Evolutionary conservation across 495 filamentous ascomycete species (phyloP).

Genomic region (Daldinia vernicosa): DNA sequence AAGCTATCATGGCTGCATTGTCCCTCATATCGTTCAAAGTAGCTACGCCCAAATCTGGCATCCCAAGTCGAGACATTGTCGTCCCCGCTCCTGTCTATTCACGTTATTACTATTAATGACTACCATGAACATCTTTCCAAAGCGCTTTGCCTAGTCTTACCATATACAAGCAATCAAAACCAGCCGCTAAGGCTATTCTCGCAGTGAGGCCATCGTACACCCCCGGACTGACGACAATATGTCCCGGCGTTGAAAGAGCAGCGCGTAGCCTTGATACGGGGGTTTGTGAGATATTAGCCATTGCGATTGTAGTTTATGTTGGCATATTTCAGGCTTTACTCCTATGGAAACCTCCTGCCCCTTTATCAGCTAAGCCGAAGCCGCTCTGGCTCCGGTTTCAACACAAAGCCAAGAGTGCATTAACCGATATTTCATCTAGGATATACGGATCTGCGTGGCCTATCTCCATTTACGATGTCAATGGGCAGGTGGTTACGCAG

Average conservation of each 20-base stretch:
- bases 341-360: background rate
- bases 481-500: background rate
- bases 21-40: background rate
- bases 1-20: background rate
- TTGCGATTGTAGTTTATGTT: background rate
- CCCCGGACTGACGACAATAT: background rate
- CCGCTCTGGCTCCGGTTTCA: background rate
- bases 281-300: background rate
- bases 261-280: background rate
- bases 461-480: background rate
- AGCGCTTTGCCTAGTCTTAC: background rate
- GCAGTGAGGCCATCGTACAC: background rate
- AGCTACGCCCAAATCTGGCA: background rate
- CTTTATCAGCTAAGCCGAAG: background rate
- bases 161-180: background rate
- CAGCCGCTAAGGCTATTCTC: background rate
- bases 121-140: background rate
- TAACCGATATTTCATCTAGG: background rate
- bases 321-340: background rate
- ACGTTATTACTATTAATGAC: background rate
- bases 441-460: background rate
- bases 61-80: background rate
- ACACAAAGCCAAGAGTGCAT: background rate
- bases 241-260: background rate
- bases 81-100: background rate